Conservation (phyloP, 2,329 filamentous ascomycete species). For the Neofusicoccum cordaticola region DNA sequence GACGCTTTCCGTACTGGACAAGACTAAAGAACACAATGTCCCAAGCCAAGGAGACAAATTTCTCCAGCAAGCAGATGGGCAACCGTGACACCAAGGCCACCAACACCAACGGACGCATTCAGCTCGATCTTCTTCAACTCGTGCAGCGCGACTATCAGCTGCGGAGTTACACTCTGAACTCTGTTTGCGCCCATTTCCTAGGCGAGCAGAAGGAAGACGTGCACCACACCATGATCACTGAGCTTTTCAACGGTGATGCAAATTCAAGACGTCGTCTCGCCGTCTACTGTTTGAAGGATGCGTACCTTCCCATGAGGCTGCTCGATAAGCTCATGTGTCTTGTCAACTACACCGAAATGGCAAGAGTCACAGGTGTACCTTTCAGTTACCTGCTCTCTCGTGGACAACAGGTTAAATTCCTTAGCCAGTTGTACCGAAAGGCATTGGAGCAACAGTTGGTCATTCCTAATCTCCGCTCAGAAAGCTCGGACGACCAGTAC, state of each 20-base stretch:
- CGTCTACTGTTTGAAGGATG: conserved; percentile 96
- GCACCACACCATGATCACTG: conserved; percentile 98
- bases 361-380: conserved; percentile 95
- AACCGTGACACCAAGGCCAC: conserved; percentile 91
- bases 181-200: conserved; percentile 89
- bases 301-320: conserved; percentile 86
- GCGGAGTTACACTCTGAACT: conserved; percentile 95
- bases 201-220: conserved; percentile 99
- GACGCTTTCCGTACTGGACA: conserved; percentile 82
- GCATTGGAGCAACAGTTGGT: conserved; percentile 90
- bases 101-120: conserved; percentile 89
- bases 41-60: conserved; percentile 72
- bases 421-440: conserved; percentile 95
- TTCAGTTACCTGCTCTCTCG: conserved; percentile 91
- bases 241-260: conserved; percentile 92
- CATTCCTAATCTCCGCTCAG: conserved; percentile 77
- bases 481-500: conserved; percentile 79
- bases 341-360: conserved; percentile 99
- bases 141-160: conserved; percentile 93
- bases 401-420: conserved; percentile 95
- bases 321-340: conserved; percentile 98
- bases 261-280: conserved; percentile 88
- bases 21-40: conserved; percentile 71
- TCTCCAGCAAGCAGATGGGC: conserved; percentile 98
- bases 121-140: conserved; percentile 90